Conservation (phyloP, 1,284 basidiomycete species). For the Polyporus tsugae region DNA sequence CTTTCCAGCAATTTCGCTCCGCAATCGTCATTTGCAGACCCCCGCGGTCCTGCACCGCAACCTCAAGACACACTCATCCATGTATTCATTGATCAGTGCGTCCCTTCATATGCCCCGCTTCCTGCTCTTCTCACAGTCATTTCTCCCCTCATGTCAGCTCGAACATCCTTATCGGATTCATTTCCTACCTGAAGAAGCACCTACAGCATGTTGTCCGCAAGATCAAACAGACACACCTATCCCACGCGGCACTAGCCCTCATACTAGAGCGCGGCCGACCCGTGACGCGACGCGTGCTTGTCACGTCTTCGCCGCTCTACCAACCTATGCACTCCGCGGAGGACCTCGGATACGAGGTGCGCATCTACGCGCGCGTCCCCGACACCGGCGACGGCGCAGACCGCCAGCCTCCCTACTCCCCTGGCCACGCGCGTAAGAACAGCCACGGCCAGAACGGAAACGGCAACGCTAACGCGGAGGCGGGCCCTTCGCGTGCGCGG, state of each 20-base stretch:
- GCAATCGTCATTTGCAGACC: conserved; percentile 53
- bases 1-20: conserved; percentile 50
- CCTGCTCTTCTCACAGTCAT: conserved; percentile 9
- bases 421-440: conserved; percentile 14
- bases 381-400: conserved; percentile 72
- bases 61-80: conserved; percentile 72
- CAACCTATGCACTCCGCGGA: conserved; percentile 82
- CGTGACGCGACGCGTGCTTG: conserved; percentile 74
- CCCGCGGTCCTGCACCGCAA: conserved; percentile 55
- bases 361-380: conserved; percentile 81
- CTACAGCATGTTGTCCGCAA: conserved; percentile 46
- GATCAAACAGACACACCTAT: conserved; percentile 55
- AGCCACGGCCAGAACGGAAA: conserved; percentile 23
- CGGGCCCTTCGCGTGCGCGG: conserved; percentile 25
- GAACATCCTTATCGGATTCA: conserved; percentile 83
- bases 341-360: conserved; percentile 81
- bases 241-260: conserved; percentile 73
- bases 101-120: conserved; percentile 27
- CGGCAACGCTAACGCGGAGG: conserved; percentile 14
- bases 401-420: conserved; percentile 36
- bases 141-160: conserved; percentile 56
- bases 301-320: conserved; percentile 84
- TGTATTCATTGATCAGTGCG: conserved; percentile 87
- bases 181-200: conserved; percentile 68
- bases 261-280: conserved; percentile 78